Base-by-base conservation (phyloP, 768 basidiomycete genomes). In the Russula olivacea region DNA sequence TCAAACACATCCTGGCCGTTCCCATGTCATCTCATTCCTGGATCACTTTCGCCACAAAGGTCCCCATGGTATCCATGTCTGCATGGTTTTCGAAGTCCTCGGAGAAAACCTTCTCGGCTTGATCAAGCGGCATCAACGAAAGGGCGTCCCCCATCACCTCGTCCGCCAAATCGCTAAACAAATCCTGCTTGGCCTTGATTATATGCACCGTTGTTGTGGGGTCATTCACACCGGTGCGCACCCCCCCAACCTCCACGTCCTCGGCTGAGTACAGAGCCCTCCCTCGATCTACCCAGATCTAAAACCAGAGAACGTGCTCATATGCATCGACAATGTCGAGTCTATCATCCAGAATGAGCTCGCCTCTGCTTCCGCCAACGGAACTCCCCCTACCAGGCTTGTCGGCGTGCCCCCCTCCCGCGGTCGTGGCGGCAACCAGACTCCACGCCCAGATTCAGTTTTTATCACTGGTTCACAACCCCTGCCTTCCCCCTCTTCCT, bases 61-160 rank as follows among this genome's bases (percentile, higher is more conserved):
- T 1, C 94, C 94, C 11, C 97, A 99, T 73, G 97, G 97, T 41
- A 88, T 84, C 17, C 97, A 99, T 75, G 91, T 99, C 68, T 98
- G 97, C 81, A 98, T 99, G 97, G 94, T 97, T 15, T 98, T 98
- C 71, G 97, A 99, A 74, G 97, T 98, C 28, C 83, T 99, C 10
- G 97, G 96, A 64, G 96, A 99, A 76, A 98, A 96, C 73, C 79
- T 99, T 2, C 83, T 98, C 2, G 94, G 89, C 5, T 83, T 99
- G 69, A 97, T 98, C 82, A 98, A 97, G 76, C 85, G 96, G 12
- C 93, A 98, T 77, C 95, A 98, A 79, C 94, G 93, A 77, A 94
- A 96, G 70, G 96, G 96, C 67, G 95, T 98, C 1, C 95, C 96
- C 15, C 91, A 93, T 80, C 86, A 80, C 55, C 77, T 98, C 68